These are phyloP conservation scores for Podospora sp. DNA, from an alignment of 495 filamentous ascomycete species.

Conservation along the genomic window DNA sequence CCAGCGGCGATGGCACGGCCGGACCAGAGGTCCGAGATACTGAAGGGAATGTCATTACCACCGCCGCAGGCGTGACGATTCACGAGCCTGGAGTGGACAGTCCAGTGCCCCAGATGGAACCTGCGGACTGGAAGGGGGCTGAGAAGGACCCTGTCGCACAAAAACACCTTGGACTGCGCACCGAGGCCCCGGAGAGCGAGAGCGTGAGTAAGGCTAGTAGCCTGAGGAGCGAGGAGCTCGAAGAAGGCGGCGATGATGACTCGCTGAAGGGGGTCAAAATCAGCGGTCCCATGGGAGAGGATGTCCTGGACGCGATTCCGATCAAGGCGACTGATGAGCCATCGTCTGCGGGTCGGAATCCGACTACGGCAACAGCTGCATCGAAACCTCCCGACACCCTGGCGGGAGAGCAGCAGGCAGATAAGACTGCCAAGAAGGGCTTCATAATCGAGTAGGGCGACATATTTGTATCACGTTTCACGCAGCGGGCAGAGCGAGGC, in stretches of 20 bases:
- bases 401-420: neutral
- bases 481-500: neutral
- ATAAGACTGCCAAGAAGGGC: slow-evolving; percentile 22
- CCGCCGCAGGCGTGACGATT: slow-evolving; percentile 48
- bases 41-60: slow-evolving; percentile 23
- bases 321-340: neutral
- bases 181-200: slow-evolving; percentile 60
- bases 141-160: slow-evolving; percentile 49
- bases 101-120: slow-evolving; percentile 63
- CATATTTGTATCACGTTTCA: neutral
- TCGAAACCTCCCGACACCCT: neutral
- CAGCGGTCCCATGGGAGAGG: slow-evolving; percentile 37
- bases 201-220: slow-evolving; percentile 66
- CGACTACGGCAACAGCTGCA: neutral
- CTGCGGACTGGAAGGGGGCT: slow-evolving; percentile 72
- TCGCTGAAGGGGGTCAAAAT: slow-evolving; percentile 36
- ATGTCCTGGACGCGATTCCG: slow-evolving; percentile 26
- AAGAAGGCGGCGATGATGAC: slow-evolving; percentile 25
- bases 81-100: slow-evolving; percentile 62
- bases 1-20: slow-evolving; percentile 6
- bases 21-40: slow-evolving; percentile 20
- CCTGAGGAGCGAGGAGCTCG: slow-evolving; percentile 35
- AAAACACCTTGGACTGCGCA: slow-evolving; percentile 67
- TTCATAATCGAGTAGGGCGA: slow-evolving; percentile 21
- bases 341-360: neutral